phyloP scores from a whole-genome alignment of 2,329 filamentous ascomycete genomes.

The Leptographium wingfieldii region DNA sequence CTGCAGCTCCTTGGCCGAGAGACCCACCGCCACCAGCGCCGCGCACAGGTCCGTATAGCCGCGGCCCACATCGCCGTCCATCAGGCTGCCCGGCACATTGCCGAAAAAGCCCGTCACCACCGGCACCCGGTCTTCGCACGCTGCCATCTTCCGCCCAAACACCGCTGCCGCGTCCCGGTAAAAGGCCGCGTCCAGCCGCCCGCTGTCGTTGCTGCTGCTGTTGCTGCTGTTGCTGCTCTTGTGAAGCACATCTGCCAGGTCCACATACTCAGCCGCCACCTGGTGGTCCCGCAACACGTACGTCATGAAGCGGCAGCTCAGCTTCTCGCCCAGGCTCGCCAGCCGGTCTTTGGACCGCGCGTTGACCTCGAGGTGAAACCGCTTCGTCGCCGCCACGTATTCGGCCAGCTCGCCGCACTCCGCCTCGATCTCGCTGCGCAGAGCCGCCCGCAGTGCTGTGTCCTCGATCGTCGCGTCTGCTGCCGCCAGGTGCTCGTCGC shows the following conservation, averaged over 20 bases:
- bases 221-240: background rate
- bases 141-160: slow-evolving; percentile 50
- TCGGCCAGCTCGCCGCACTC: slow-evolving; percentile 75
- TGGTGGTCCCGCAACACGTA: slow-evolving; percentile 68
- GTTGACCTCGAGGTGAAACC: slow-evolving; percentile 64
- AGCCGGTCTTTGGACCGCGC: slow-evolving; percentile 73
- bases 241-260: slow-evolving; percentile 47
- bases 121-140: slow-evolving; percentile 50
- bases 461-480: slow-evolving; percentile 51
- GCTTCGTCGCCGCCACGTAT: slow-evolving; percentile 51
- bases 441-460: slow-evolving; percentile 39
- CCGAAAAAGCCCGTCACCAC: slow-evolving; percentile 93
- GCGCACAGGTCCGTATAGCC: slow-evolving; percentile 97
- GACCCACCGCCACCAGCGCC: slow-evolving; percentile 76
- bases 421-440: slow-evolving; percentile 54
- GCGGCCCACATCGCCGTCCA: slow-evolving; percentile 70
- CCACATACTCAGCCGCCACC: slow-evolving; percentile 78
- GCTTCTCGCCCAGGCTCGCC: slow-evolving; percentile 88
- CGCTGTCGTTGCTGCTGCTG: slow-evolving; percentile 12
- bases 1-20: slow-evolving; percentile 80
- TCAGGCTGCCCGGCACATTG: slow-evolving; percentile 76
- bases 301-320: slow-evolving; percentile 87
- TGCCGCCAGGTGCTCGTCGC: slow-evolving; percentile 66
- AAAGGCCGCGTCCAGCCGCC: slow-evolving; percentile 52
- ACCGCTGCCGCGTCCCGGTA: slow-evolving; percentile 52